Conservation (phyloP, 208 protist genomes). For the Trypanosoma platydactyli region DNA sequence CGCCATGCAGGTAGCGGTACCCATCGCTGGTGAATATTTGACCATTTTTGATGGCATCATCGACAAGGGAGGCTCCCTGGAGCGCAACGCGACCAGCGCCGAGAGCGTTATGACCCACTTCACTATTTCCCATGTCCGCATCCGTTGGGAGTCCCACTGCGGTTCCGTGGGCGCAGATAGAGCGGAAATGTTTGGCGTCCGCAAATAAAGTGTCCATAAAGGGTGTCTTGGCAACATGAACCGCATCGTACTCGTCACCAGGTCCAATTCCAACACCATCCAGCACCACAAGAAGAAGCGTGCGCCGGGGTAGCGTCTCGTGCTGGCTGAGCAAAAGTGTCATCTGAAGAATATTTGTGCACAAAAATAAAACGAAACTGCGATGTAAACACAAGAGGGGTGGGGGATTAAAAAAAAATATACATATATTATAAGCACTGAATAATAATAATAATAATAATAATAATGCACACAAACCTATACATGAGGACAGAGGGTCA, state of each 20-base stretch:
- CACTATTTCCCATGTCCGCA: constrained; percentile 96
- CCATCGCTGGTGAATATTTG: constrained; percentile 87
- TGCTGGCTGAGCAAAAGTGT: constrained; percentile 57
- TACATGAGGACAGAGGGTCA: constrained; percentile 12
- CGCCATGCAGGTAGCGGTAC: constrained; percentile 88
- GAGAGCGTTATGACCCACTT: constrained; percentile 96
- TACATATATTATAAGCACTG: constrained; percentile 6
- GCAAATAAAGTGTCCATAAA: constrained; percentile 68
- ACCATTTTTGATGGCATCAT: constrained; percentile 81
- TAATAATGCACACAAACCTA: constrained; percentile 14
- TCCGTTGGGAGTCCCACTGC: constrained; percentile 93
- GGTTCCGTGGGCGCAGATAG: constrained; percentile 92
- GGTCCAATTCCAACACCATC: constrained; percentile 90
- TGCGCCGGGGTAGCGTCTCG: constrained; percentile 70
- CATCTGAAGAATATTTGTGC: constrained; percentile 38
- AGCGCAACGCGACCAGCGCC: constrained; percentile 91
- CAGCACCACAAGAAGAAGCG: constrained; percentile 85
- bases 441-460: constrained; percentile 2
- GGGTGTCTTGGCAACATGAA: constrained; percentile 89
- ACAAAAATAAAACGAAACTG: constrained; percentile 1
- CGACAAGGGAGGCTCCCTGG: constrained; percentile 95
- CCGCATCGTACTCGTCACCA: constrained; percentile 90
- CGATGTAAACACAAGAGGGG: neutral
- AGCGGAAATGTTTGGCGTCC: constrained; percentile 72
- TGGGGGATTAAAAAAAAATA: constrained; percentile 3